Base-by-base conservation (phyloP, 306 rosid genomes). In the Prosopis cineraria region DNA sequence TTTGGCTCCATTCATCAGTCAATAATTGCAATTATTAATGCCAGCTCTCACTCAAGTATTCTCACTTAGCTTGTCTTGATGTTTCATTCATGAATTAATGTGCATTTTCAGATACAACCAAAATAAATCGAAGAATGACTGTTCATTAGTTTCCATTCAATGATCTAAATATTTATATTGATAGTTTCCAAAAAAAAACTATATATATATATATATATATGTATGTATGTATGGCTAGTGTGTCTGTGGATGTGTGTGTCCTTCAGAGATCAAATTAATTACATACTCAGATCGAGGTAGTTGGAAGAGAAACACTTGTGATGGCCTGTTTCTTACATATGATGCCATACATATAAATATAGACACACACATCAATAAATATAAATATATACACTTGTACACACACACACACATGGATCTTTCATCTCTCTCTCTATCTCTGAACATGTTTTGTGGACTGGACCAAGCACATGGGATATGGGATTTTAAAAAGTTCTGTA, bases 391-490 rank as follows among this genome's bases (percentile, higher is more conserved):
- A 22, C 14, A 20, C n/a, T n/a, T n/a, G n/a, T n/a, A n/a, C 6
- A 9, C 3, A 11, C 31, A 3, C 2, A 9, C 9, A 40, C 3
- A 25, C 31, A 56, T 10, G 1, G 41, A 48, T 43, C 37, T 16
- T 43, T 17, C 3, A 24, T 64, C 73, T 53, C 33, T 6, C 53
- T 44, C 17, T 80, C 41, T 68, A 17, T 36, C 19, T 30, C 43
- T 62, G 24, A 69, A 53, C 47, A 72, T 29, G 40, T 17, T 31
- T 45, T 43, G 75, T 80, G 82, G 45, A 81, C 88, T 70, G 86
- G 80, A 72, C 71, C 72, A 79, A 81, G 89, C 97, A 93, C 98
- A 91, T 93, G 98, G 92, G 80, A 41, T 22, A 44, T 73, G 80
- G 25, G 73, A 79, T 76, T 81, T 65, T 36, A 78, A 68, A 44